Conservation (phyloP, 2,329 filamentous ascomycete genomes). For the Aureobasidium subglaciale region DNA sequence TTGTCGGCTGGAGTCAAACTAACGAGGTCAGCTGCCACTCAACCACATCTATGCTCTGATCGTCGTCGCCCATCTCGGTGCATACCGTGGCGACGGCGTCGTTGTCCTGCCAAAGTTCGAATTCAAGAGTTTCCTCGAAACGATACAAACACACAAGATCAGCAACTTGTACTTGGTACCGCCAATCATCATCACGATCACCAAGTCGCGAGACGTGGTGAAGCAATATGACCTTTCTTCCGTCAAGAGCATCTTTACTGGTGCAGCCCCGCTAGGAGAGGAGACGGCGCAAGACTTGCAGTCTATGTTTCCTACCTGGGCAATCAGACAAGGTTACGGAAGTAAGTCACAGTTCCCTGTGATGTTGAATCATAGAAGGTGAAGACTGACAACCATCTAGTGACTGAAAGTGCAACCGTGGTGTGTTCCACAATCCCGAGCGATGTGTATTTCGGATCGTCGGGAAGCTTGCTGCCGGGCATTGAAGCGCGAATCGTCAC, state of each 20-base stretch:
- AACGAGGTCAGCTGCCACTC: slow-evolving; percentile 49
- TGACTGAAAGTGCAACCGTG: slow-evolving; percentile 72
- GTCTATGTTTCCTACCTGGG: slow-evolving; percentile 56
- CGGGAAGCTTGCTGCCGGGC: slow-evolving; percentile 61
- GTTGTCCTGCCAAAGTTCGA: slow-evolving; percentile 73
- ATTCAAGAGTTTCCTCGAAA: slow-evolving; percentile 53
- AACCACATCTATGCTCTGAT: slow-evolving; percentile 78
- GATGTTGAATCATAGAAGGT: not conserved
- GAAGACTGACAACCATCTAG: slow-evolving; percentile 17
- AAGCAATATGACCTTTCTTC: slow-evolving; percentile 65
- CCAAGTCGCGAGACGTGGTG: slow-evolving; percentile 55
- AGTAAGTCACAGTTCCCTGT: not conserved
- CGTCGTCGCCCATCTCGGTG: slow-evolving; percentile 57
- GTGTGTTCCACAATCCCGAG: slow-evolving; percentile 52
- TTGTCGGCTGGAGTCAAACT: not conserved
- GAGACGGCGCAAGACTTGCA: slow-evolving; percentile 62
- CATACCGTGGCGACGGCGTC: slow-evolving; percentile 66
- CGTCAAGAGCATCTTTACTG: slow-evolving; percentile 60
- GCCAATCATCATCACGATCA: slow-evolving; percentile 71
- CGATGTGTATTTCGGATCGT: slow-evolving; percentile 66
- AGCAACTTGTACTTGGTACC: slow-evolving; percentile 63
- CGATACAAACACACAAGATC: slow-evolving; percentile 65
- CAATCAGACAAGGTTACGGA: slow-evolving; percentile 64
- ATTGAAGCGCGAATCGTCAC: slow-evolving; percentile 60
- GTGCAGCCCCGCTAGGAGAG: slow-evolving; percentile 68